Base-by-base conservation (phyloP, 345 rosid genomes). In the Capsella bursapastoris region DNA sequence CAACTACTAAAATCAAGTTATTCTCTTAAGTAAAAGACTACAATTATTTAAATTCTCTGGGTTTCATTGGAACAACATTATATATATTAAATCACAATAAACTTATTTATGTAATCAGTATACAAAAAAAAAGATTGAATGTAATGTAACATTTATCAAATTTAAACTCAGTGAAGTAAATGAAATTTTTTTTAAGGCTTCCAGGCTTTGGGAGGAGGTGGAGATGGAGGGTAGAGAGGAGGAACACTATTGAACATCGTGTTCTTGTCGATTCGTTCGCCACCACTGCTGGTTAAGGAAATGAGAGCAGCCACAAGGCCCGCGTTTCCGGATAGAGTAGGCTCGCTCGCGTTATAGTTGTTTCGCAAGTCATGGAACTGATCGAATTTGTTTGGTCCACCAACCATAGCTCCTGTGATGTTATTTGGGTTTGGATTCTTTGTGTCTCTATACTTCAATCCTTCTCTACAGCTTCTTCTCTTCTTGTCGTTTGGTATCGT, bases 161-260 rank as follows among this genome's bases (percentile, higher is more conserved):
- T 57, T 57, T 57, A 38, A 40, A 38, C 16, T 40, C 32, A 8
- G 9, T 32, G 14, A 47, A 3, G 29, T 47, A 34, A 16, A 53
- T 68, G 51, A 27, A 68, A 40, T 9, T 9, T 14, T 55, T 8
- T 4, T 90, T 70, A 91, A 67, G 98, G 98, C 64, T 22, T 89
- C 98, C 98, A 93, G 0, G 89, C 85, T 6, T 89, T 75, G 3
- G 97, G 93, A 5, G 96, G 90, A 1, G 97, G 97, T n/a, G 97
- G 88, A 40, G 25, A 47, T n/a, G 79, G 81, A 3, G 98, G 85
- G 41, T 85, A 90, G 52, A 89, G 89, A 4, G 98, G 98, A 28
- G 93, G 93, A 72, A 93, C 86, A 2, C 85, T 86, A 12, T 81
- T 75, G 44, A 93, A 90, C n/a, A 93, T 90, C 0, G 81, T 61